phyloP scores from a whole-genome alignment of 495 filamentous ascomycete species.

The Lasiosphaeria ovina region DNA sequence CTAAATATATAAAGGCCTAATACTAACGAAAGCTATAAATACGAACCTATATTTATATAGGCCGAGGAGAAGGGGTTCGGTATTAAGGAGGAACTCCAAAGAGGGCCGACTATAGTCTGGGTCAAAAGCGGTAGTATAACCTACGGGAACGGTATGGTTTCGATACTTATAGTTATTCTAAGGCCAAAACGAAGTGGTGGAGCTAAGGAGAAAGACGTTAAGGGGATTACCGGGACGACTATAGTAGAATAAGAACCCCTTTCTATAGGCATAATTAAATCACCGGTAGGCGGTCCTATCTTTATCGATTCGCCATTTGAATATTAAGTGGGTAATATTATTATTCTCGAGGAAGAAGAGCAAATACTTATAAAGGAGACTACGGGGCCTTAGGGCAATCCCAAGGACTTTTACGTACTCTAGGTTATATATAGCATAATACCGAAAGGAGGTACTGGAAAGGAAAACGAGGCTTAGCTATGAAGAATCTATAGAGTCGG shows the following conservation, averaged over 20 bases:
- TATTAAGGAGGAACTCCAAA: not conserved
- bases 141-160: not conserved
- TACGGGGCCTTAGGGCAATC: not conserved
- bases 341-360: conserved; percentile 5
- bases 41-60: not conserved
- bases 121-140: not conserved
- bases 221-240: not conserved
- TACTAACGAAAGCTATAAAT: conserved; percentile 2
- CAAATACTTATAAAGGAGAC: not conserved
- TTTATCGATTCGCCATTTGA: not conserved
- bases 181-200: conserved; percentile 1
- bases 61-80: not conserved
- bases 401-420: not conserved
- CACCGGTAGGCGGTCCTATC: not conserved
- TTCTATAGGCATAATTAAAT: not conserved
- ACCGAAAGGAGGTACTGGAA: not conserved
- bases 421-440: conserved; percentile 1
- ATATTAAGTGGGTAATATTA: conserved; percentile 5
- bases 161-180: not conserved
- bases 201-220: not conserved
- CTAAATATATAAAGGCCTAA: not conserved
- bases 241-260: not conserved
- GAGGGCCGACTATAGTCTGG: not conserved
- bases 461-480: not conserved
- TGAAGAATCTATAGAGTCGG: conserved; percentile 3